phyloP scores from a whole-genome alignment of 805 yeast species.

The Candida krabiensis region DNA sequence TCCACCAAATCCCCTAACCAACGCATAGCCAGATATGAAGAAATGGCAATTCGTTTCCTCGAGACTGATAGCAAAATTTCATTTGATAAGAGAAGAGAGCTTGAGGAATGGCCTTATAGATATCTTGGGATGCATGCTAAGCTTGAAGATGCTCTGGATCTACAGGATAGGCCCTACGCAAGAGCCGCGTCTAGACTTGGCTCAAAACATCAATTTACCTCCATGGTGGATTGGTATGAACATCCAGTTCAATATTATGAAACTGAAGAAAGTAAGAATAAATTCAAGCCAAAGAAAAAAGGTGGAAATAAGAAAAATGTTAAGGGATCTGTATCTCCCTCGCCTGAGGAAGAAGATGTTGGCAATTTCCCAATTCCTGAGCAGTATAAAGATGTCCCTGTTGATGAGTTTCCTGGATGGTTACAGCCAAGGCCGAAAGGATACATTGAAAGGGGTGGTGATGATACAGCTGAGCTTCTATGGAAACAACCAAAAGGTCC shows the following conservation, averaged over 20 bases:
- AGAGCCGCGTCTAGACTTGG: conserved; percentile 79
- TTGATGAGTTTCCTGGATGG: conserved; percentile 67
- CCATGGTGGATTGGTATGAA: conserved; percentile 62
- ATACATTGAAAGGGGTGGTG: conserved; percentile 81
- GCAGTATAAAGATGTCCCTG: conserved; percentile 40
- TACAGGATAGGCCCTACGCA: conserved; percentile 78
- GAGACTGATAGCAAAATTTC: conserved; percentile 42
- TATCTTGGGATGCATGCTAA: conserved; percentile 75
- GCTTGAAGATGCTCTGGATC: conserved; percentile 74
- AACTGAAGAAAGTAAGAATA: conserved; percentile 19
- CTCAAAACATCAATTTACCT: conserved; percentile 67
- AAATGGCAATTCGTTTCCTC: conserved; percentile 53
- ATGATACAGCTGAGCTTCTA: conserved; percentile 58
- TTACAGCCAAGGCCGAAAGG: conserved; percentile 77
- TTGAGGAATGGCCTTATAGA: conserved; percentile 81
- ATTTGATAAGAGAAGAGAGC: conserved; percentile 47
- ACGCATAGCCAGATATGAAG: conserved; percentile 53
- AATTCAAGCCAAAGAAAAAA: conserved; percentile 19
- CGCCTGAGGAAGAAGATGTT: conserved; percentile 21
- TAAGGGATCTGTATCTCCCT: conserved; percentile 22
- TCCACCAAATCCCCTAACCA: too few species aligned
- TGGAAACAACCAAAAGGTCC: conserved; percentile 54
- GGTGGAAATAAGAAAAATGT: conserved; percentile 21
- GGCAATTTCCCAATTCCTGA: conserved; percentile 40
- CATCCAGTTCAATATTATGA: conserved; percentile 71